Conservation (phyloP, 2,329 filamentous ascomycete genomes). For the Karstenula rhodostoma region DNA sequence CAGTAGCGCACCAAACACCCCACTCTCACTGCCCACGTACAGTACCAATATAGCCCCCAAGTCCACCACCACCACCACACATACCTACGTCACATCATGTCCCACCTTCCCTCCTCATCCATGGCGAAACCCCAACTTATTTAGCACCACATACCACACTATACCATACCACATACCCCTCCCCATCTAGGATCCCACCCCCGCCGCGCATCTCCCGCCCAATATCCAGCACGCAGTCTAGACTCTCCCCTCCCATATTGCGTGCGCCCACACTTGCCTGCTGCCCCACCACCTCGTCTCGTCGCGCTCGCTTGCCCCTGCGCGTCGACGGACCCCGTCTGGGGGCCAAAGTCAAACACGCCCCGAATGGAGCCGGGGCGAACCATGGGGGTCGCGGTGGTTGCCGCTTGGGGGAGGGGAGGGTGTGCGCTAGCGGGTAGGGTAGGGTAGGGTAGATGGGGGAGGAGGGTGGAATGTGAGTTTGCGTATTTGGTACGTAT, state of each 20-base stretch:
- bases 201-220: slow-evolving; percentile 7
- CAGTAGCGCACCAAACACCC: background rate
- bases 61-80: background rate
- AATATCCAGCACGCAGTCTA: background rate
- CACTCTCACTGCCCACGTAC: no score
- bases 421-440: background rate
- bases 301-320: slow-evolving; percentile 5
- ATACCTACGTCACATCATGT: background rate
- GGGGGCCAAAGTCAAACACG: background rate
- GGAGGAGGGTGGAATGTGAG: background rate
- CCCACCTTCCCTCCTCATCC: background rate
- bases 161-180: no score
- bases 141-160: no score
- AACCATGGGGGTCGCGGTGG: background rate
- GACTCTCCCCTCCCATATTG: background rate
- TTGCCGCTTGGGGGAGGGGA: background rate
- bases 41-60: background rate
- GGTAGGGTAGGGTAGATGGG: background rate
- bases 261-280: background rate
- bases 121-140: no score
- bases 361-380: no score
- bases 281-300: background rate
- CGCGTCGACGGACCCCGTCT: background rate
- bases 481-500: no score
- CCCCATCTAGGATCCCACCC: background rate